Evolutionary conservation across 2,329 filamentous ascomycete genomes (phyloP), one percentile per base, ranked within the genome.

Genomic region (Balansia obtecta): DNA sequence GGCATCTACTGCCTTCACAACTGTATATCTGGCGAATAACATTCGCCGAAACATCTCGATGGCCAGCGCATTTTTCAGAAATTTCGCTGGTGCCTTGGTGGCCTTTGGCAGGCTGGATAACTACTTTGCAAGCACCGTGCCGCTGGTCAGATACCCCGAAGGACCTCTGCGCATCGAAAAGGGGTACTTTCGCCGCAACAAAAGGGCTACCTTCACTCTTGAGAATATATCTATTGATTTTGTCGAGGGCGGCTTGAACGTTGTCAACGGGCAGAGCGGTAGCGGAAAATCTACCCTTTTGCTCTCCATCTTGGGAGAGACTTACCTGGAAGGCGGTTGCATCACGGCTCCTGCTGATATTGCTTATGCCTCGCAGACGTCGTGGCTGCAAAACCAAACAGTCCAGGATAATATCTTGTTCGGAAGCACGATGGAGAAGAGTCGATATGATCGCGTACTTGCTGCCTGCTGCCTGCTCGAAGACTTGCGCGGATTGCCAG

Each of bases 331-430:
- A 49, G 55, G 56, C 3, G 77, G 76, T 15, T 59, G 61, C 15
- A 68, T 79, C 16, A 72, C 71, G 3, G 68, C 71, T 7, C 74
- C 75, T 1, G 64, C 65, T 18, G 76, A 79, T 50, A 67, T 80
- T 30, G 77, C 75, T 0, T 81, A 75, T 60, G 75, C 76, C 7
- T 77, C 77, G 1, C 77, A 80, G 52, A 74, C 73, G 2, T 65
- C 77, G 0, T 80, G 77, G 77, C 63, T 80, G 4, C 76, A 79
- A 56, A 79, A 77, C 50, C 74, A 74, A 33, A 76, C 74, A 0
- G 70, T 80, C 41, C 69, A 69, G 42, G 70, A 74, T 42, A 80
- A 80, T 48, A 73, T 80, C 42, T 57, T 79, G 2, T 80, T 80
- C 54, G 72, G 75, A 15, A 72, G 69, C 37, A 56, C 65, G 8